A percentile compares a stretch with the other conserved stretches of the same genome.
Conservation (phyloP, 441 rosid genomes). For the Gossypium gossypioides region DNA sequence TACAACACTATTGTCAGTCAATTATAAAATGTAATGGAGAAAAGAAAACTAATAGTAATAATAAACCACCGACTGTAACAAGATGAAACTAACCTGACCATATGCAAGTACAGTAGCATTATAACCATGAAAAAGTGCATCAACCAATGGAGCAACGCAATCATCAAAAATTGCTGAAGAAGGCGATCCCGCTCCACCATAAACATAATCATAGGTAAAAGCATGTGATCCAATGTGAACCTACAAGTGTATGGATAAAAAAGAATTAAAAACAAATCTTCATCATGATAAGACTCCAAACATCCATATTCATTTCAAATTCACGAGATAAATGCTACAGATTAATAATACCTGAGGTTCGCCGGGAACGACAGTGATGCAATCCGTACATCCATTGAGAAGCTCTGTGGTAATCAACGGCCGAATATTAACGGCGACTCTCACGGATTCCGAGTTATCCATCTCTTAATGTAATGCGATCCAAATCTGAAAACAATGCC, state of each 20-base stretch:
- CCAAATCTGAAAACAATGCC: background rate
- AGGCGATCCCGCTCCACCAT: conserved; percentile 40
- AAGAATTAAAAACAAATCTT: too few species aligned
- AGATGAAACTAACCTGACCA: conserved; percentile 53
- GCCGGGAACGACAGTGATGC: conserved; percentile 67
- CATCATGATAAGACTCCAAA: too few species aligned
- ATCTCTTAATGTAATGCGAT: conserved; percentile 21
- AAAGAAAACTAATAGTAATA: background rate
- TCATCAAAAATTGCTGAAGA: conserved; percentile 42
- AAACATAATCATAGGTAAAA: conserved; percentile 77
- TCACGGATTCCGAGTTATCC: conserved; percentile 65
- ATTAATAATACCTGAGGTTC: conserved; percentile 66
- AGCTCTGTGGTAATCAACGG: conserved; percentile 87
- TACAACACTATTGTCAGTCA: background rate
- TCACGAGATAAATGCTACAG: background rate
- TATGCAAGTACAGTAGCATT: conserved; percentile 96
- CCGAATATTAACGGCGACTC: conserved; percentile 79
- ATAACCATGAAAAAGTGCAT: conserved; percentile 69
- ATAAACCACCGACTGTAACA: background rate
- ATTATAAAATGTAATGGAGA: background rate
- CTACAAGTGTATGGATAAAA: conserved; percentile 21
- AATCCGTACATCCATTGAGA: conserved; percentile 71
- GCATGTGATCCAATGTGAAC: conserved; percentile 79
- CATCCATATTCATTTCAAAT: background rate
- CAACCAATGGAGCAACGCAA: conserved; percentile 75